Percentiles rank a stretch among this genome's conserved stretches.
Evolutionary conservation across 306 rosid genomes (phyloP).

Genomic region (Citrullus colocynthis): DNA sequence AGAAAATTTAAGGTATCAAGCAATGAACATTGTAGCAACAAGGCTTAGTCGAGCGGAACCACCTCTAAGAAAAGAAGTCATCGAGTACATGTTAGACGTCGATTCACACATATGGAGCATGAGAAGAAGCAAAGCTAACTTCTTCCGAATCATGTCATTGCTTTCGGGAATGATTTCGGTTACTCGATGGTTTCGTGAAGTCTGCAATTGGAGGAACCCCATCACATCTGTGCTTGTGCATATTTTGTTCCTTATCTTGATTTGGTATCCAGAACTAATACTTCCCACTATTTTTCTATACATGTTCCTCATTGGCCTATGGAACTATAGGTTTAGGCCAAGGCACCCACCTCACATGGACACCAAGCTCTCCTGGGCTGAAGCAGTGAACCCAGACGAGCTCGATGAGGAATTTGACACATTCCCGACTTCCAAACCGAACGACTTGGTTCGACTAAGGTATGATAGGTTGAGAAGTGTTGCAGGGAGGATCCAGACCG

Average conservation of each 20-base stretch:
- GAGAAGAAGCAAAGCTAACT: constrained; percentile 97
- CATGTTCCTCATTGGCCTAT: constrained; percentile 88
- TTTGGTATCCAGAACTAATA: constrained; percentile 79
- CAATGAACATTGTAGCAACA: constrained; percentile 71
- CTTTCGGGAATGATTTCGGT: constrained; percentile 45
- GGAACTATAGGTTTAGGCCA: constrained; percentile 76
- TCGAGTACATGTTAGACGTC: constrained; percentile 89
- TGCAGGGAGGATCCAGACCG: constrained; percentile 83
- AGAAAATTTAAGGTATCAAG: constrained; percentile 71
- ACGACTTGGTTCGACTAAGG: constrained; percentile 66
- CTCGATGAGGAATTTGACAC: constrained; percentile 96
- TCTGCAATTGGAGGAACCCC: constrained; percentile 73
- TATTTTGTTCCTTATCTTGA: constrained; percentile 55
- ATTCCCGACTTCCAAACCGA: constrained; percentile 58
- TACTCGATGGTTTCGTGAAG: constrained; percentile 66
- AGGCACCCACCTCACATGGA: constrained; percentile 85
- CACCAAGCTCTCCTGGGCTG: constrained; percentile 82
- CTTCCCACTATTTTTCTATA: constrained; percentile 80
- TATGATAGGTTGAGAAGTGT: constrained; percentile 84
- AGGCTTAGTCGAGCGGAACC: constrained; percentile 90
- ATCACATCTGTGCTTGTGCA: constrained; percentile 71
- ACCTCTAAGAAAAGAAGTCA: constrained; percentile 73
- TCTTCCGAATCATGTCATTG: constrained; percentile 76
- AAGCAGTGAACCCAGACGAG: constrained; percentile 64
- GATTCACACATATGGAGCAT: constrained; percentile 97